phyloP scores from a whole-genome alignment of 305 asterid species.

The Lippia alba region DNA sequence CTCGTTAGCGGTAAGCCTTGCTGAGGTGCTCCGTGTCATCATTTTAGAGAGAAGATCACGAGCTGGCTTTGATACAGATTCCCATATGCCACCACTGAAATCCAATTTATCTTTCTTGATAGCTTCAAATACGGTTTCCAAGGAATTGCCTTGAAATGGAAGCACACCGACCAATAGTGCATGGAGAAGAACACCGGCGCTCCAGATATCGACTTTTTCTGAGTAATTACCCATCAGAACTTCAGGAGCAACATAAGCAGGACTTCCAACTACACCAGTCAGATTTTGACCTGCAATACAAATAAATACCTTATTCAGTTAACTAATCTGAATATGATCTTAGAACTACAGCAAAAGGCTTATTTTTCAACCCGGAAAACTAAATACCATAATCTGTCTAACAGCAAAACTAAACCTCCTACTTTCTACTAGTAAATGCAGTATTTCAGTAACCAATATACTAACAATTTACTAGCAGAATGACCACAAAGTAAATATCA shows the following conservation, averaged over 20 bases:
- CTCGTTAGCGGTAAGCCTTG: slow-evolving; percentile 70
- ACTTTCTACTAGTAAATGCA: background rate
- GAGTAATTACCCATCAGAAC: slow-evolving; percentile 85
- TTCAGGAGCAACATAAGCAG: slow-evolving; percentile 93
- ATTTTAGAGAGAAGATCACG: slow-evolving; percentile 75
- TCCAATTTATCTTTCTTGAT: slow-evolving; percentile 73
- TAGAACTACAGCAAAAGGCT: background rate
- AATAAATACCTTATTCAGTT: slow-evolving; percentile 3
- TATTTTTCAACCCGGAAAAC: slow-evolving; percentile 5
- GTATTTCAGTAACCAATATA: background rate
- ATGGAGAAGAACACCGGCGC: slow-evolving; percentile 87
- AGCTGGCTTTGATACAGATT: slow-evolving; percentile 70
- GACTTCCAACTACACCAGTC: slow-evolving; percentile 83
- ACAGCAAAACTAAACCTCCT: slow-evolving; percentile 2
- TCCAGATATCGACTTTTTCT: slow-evolving; percentile 88
- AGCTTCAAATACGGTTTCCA: slow-evolving; percentile 75
- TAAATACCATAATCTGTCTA: slow-evolving; percentile 8
- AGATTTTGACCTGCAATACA: slow-evolving; percentile 60
- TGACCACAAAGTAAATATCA: slow-evolving; percentile 6
- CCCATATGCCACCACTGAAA: slow-evolving; percentile 70
- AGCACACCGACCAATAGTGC: slow-evolving; percentile 81
- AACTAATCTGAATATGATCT: slow-evolving; percentile 15
- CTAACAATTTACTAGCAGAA: slow-evolving; percentile 9
- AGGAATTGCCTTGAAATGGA: slow-evolving; percentile 79
- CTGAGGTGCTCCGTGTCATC: slow-evolving; percentile 62